Evolutionary conservation across 441 rosid species (phyloP), one percentile per base, ranked within the genome.

Genomic region (Adansonia grandidieri): DNA sequence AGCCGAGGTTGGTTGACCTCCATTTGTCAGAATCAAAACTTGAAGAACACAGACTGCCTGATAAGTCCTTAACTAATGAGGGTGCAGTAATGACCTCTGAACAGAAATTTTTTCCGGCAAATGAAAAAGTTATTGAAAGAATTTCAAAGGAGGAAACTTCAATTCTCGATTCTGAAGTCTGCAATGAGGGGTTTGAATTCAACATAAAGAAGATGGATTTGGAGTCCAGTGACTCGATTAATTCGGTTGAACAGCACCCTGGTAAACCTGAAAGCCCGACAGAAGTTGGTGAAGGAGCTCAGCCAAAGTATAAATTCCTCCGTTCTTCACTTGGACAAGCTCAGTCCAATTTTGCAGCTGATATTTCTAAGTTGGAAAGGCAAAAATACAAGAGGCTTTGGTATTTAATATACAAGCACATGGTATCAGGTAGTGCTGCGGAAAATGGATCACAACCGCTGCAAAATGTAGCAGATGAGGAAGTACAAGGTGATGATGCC

Each of bases 321-420:
- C 82, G 22, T 42, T 45, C 48, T 71, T 32, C 76, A 53, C 79
- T 51, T 61, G 83, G 77, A 56, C 81, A 80, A 69, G 53, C 87
- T 20, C 82, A 85, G 71, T 77, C 78, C 44, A 71, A 72, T 85
- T 71, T 77, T 68, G 73, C 79, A 45, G 19, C 79, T 42, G 84
- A 84, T 28, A 47, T 44, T 63, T 77, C 78, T 74, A 82, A 77
- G 74, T 37, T 75, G 73, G 89, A 86, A 80, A 92, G 85, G 80
- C 91, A 85, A 84, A 87, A 88, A 74, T 82, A 92, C 76, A 82
- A 56, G 72, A 82, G 86, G 83, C 85, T 96, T 68, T 96, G 99
- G 99, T 75, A 80, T 80, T 79, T 93, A 74, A 83, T 96, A 85
- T 88, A 91, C 77, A 90, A 91, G 89, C 97, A 93, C 83, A 91